phyloP scores from a whole-genome alignment of 306 rosid species.

The Prunus campanulata region DNA sequence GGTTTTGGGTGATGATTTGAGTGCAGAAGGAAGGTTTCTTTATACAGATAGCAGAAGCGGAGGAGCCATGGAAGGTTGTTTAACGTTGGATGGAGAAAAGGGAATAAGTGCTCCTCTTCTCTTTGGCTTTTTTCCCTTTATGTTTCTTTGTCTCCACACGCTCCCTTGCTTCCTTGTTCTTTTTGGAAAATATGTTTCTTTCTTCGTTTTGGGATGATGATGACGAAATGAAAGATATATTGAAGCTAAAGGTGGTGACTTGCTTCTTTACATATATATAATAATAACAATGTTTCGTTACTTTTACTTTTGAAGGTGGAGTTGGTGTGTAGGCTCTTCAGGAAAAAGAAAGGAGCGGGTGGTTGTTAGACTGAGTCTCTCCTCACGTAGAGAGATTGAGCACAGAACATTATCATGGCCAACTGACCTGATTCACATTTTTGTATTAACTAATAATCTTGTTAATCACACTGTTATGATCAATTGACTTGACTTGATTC shows the following conservation, averaged over 20 bases:
- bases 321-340: conserved; percentile 67
- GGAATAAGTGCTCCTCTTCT: not conserved
- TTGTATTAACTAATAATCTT: not conserved
- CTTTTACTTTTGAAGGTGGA: conserved; percentile 68
- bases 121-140: conserved; percentile 20
- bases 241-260: conserved; percentile 1
- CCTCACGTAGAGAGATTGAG: not conserved
- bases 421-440: too few species aligned
- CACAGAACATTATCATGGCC: too few species aligned
- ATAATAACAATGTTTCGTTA: conserved; percentile 44
- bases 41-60: conserved; percentile 31
- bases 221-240: not conserved
- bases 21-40: conserved; percentile 40
- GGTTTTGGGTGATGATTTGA: conserved; percentile 21
- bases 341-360: conserved; percentile 57
- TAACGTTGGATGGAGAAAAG: conserved; percentile 18
- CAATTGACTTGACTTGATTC: too few species aligned
- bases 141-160: conserved; percentile 50
- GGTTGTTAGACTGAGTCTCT: conserved; percentile 50
- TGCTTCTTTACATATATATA: not conserved
- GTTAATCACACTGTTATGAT: too few species aligned
- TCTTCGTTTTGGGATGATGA: conserved; percentile 11
- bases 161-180: conserved; percentile 21
- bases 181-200: conserved; percentile 4
- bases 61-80: conserved; percentile 54